Percentiles rank a stretch among this genome's conserved stretches.
These are phyloP conservation scores for Colletotrichum theobromicola DNA, from an alignment of 2,329 filamentous ascomycete species.

Conservation along the genomic window DNA sequence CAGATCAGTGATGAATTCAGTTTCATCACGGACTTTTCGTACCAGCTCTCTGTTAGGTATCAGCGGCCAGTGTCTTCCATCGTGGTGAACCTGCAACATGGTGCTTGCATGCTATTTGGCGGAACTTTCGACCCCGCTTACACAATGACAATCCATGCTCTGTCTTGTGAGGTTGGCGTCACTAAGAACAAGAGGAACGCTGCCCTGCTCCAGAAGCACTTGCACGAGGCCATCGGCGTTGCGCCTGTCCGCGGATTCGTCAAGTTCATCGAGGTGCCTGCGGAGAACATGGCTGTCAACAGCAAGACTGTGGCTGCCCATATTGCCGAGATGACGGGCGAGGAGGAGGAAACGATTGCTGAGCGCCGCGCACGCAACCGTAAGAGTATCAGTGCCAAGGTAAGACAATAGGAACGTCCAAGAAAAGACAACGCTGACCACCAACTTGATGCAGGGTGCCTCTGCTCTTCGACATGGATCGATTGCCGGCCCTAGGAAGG, in stretches of 20 bases:
- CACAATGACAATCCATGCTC: slow-evolving; percentile 73
- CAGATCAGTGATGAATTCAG: slow-evolving; percentile 78
- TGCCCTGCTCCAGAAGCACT: slow-evolving; percentile 75
- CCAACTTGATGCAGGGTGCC: not conserved
- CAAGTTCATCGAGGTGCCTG: slow-evolving; percentile 71
- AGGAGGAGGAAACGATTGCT: slow-evolving; percentile 23
- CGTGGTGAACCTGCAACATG: slow-evolving; percentile 77
- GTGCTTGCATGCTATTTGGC: slow-evolving; percentile 75
- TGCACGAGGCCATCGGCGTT: slow-evolving; percentile 75
- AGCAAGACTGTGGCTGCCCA: slow-evolving; percentile 73
- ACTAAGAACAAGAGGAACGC: slow-evolving; percentile 83
- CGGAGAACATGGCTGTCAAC: slow-evolving; percentile 75
- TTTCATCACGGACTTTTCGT: slow-evolving; percentile 75
- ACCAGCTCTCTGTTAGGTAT: slow-evolving; percentile 76
- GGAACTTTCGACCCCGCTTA: slow-evolving; percentile 83
- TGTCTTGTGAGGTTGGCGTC: slow-evolving; percentile 72
- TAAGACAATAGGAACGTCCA: slow-evolving; percentile 15
- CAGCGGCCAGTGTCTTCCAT: slow-evolving; percentile 76
- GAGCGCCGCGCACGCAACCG: slow-evolving; percentile 26
- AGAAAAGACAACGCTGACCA: not conserved
- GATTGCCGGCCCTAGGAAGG: slow-evolving; percentile 6
- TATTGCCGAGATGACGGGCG: slow-evolving; percentile 59
- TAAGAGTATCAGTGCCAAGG: slow-evolving; percentile 42
- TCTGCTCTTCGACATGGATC: slow-evolving; percentile 16
- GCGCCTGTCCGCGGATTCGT: slow-evolving; percentile 71